Conservation (phyloP, 805 yeast genomes). For the Zygosaccharomyces siamensis region DNA sequence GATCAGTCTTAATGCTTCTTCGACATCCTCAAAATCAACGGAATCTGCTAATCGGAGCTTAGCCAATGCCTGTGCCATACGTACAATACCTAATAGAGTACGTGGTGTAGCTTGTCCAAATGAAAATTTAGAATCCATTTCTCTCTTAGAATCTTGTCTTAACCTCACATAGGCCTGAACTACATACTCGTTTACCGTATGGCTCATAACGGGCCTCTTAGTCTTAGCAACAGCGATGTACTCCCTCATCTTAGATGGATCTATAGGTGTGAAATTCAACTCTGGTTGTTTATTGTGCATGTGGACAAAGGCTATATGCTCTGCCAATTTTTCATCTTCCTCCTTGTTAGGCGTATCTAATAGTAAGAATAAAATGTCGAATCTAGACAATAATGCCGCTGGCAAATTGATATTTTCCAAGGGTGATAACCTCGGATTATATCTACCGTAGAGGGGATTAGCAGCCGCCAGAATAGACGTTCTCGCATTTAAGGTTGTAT, state of each 20-base stretch:
- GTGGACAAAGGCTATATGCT: constrained; percentile 93
- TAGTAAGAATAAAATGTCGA: constrained; percentile 82
- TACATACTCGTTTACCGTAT: constrained; percentile 80
- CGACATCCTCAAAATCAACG: constrained; percentile 79
- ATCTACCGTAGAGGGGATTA: constrained; percentile 94
- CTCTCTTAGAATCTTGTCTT: constrained; percentile 88
- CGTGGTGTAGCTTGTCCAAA: constrained; percentile 95
- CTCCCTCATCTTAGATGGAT: constrained; percentile 76
- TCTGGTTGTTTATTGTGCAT: constrained; percentile 87
- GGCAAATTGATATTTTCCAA: constrained; percentile 94
- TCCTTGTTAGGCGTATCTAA: constrained; percentile 81
- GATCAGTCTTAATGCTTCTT: constrained; percentile 85
- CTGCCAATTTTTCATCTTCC: constrained; percentile 78
- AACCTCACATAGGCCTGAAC: constrained; percentile 81
- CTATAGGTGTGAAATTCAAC: constrained; percentile 68
- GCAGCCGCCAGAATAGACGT: constrained; percentile 96
- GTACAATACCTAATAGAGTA: constrained; percentile 81
- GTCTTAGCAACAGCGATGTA: constrained; percentile 81
- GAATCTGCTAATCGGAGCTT: constrained; percentile 72
- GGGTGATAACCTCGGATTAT: constrained; percentile 85
- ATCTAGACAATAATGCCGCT: constrained; percentile 91
- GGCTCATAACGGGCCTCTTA: constrained; percentile 78
- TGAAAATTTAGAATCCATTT: constrained; percentile 62
- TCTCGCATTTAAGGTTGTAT: constrained; percentile 92
- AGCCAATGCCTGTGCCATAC: constrained; percentile 93